Evolutionary conservation across 495 filamentous ascomycete genomes (phyloP), one percentile per base, ranked within the genome.

Genomic region (Aspergillus kassunensis): DNA sequence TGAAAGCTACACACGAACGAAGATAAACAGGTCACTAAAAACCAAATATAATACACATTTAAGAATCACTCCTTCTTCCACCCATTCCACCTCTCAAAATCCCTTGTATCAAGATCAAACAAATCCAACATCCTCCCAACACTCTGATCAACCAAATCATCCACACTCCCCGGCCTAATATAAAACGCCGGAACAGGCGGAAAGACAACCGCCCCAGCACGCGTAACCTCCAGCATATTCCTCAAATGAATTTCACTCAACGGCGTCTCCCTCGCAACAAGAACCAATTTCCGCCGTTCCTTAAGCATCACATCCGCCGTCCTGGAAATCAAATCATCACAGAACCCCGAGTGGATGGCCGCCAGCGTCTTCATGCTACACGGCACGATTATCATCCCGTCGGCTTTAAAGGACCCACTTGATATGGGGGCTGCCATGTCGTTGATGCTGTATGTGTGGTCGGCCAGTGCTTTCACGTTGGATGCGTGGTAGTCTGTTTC

Each of bases 231-330:
- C 40, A 75, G 35, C 73, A 78, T 76, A 49, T 76, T 78, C 6
- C 64, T 61, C 27, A 76, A 51, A 55, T 78, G 73, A 48, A 76
- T 76, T 27, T 65, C 65, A 39, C 70, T 75, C 39, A 78, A 23
- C 2, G 75, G 73, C 0, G 73, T 75, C 51, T 78, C 75, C 13
- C 75, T 31, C 7, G 65, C 62, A 9, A 69, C 73, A 6, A 76
- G 57, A 0, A 78, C 71, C 12, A 78, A 51, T 15, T 49, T 53
- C 13, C 72, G 54, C 10, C 72, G 51, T 49, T 78, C 74, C 49
- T 78, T 76, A 15, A 78, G 59, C 59, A 68, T 70, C 1, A 78
- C 74, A 44, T 75, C 73, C 8, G 74, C 73, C 0, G 71, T 67
- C 0, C 74, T 63, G 0, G 72, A 68, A 34, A 75, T 78, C n/a